phyloP scores from a whole-genome alignment of 2,329 filamentous ascomycete species.

The Colletotrichum somersetense region DNA sequence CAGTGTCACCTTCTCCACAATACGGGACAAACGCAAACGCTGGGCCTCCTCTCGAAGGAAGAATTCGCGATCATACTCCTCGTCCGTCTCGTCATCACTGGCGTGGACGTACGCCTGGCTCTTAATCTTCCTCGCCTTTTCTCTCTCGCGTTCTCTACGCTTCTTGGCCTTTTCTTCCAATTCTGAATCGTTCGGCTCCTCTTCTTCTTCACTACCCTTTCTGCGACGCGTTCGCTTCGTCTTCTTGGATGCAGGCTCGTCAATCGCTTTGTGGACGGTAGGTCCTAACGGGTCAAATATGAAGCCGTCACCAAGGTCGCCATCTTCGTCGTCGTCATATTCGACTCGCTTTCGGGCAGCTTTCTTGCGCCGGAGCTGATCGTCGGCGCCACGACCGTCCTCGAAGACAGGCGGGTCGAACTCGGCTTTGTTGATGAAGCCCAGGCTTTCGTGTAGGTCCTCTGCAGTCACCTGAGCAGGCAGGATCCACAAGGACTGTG shows the following conservation, averaged over 20 bases:
- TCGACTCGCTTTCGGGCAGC: slow-evolving; percentile 67
- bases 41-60: slow-evolving; percentile 78
- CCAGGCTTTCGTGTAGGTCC: slow-evolving; percentile 75
- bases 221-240: slow-evolving; percentile 61
- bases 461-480: slow-evolving; percentile 74
- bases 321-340: slow-evolving; percentile 76
- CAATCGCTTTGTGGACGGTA: slow-evolving; percentile 65
- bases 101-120: slow-evolving; percentile 84
- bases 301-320: slow-evolving; percentile 63
- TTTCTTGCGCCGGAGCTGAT: slow-evolving; percentile 82
- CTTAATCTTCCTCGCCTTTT: slow-evolving; percentile 85
- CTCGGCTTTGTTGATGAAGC: slow-evolving; percentile 81
- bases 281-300: slow-evolving; percentile 79
- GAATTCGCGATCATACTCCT: slow-evolving; percentile 77
- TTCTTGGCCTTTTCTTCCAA: slow-evolving; percentile 73
- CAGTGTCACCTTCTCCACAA: slow-evolving; percentile 47
- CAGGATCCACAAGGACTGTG: slow-evolving; percentile 83
- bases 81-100: slow-evolving; percentile 92
- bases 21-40: slow-evolving; percentile 53
- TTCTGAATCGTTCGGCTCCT: slow-evolving; percentile 70
- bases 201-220: slow-evolving; percentile 56
- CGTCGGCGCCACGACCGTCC: slow-evolving; percentile 78
- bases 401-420: slow-evolving; percentile 84
- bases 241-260: slow-evolving; percentile 57
- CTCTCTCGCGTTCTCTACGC: slow-evolving; percentile 76